Percentiles rank a stretch among this genome's conserved stretches.
These are phyloP conservation scores for Sugiyamaella japonica DNA, from an alignment of 1,139 yeast genomes.

Conservation along the genomic window DNA sequence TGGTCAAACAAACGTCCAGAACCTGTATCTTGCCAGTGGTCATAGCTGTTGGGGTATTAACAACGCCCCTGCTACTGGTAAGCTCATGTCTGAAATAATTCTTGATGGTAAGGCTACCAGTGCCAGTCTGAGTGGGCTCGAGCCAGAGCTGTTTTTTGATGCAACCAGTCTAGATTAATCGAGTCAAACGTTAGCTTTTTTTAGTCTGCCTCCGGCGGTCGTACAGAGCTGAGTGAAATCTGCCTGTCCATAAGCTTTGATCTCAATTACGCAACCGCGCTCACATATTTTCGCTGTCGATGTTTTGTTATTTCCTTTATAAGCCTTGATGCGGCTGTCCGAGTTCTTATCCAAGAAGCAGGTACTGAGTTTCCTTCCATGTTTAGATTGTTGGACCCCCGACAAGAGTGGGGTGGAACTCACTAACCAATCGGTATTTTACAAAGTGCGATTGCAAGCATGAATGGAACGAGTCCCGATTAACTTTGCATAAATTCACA, in stretches of 20 bases:
- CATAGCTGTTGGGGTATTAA: constrained; percentile 99
- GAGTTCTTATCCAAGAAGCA: neutral
- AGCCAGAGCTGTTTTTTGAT: constrained; percentile 81
- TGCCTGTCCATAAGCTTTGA: neutral
- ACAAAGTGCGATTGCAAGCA: too few relatives aligned
- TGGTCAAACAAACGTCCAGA: constrained; percentile 86
- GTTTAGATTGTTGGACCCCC: neutral
- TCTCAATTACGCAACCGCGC: neutral
- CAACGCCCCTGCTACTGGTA: constrained; percentile 96
- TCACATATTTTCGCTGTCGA: neutral
- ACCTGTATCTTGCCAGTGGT: constrained; percentile 80
- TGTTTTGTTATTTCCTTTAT: constrained; percentile 1
- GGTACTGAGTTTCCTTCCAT: neutral
- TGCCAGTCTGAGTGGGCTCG: constrained; percentile 77
- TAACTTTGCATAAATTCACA: too few relatives aligned
- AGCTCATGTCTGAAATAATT: constrained; percentile 81
- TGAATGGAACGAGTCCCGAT: too few relatives aligned
- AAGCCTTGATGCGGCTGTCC: neutral
- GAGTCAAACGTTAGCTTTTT: too few relatives aligned
- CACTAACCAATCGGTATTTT: too few relatives aligned
- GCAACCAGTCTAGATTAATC: constrained; percentile 24
- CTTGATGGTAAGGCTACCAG: constrained; percentile 80
- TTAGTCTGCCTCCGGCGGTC: neutral
- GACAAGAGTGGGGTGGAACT: too few relatives aligned
- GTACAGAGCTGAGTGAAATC: neutral